Conservation (phyloP, 371 early-diverging fungal genomes). For the Basidiobolus meristosporus region DNA sequence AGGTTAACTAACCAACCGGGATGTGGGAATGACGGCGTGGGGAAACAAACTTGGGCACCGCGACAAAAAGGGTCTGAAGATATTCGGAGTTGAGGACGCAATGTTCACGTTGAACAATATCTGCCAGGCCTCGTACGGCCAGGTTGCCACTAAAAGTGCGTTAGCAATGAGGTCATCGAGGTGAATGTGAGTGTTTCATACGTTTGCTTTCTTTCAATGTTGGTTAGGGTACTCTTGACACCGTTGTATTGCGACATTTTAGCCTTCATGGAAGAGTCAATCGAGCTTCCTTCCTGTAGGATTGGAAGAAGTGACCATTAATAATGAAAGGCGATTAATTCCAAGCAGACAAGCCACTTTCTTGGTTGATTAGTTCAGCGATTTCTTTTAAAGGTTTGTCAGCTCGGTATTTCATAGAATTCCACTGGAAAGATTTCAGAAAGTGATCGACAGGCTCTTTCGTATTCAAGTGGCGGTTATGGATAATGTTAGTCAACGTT, state of each 20-base stretch:
- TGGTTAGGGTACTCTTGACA: slow-evolving; percentile 54
- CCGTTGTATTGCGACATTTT: slow-evolving; percentile 70
- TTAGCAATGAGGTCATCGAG: no score
- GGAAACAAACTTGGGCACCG: slow-evolving; percentile 87
- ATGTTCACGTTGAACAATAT: slow-evolving; percentile 77
- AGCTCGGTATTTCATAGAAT: slow-evolving; percentile 85
- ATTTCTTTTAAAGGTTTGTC: slow-evolving; percentile 82
- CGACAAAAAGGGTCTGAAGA: slow-evolving; percentile 75
- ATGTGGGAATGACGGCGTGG: no score
- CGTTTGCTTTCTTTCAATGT: slow-evolving; percentile 65
- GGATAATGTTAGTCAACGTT: not conserved
- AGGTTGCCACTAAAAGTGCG: slow-evolving; percentile 59
- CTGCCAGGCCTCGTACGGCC: slow-evolving; percentile 64
- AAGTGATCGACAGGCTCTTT: slow-evolving; percentile 52
- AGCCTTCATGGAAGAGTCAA: slow-evolving; percentile 71
- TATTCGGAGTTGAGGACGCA: slow-evolving; percentile 85
- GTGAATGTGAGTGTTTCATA: no score
- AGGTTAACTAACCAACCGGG: no score
- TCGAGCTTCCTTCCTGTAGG: slow-evolving; percentile 55
- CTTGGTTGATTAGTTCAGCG: slow-evolving; percentile 38
- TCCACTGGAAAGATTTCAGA: slow-evolving; percentile 80
- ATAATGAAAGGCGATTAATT: not conserved
- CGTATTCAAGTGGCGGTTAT: no score
- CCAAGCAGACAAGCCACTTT: slow-evolving; percentile 2
- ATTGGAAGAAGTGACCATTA: slow-evolving; percentile 28